Conservation (phyloP, 495 filamentous ascomycete species). For the Xylaria flabelliformis region DNA sequence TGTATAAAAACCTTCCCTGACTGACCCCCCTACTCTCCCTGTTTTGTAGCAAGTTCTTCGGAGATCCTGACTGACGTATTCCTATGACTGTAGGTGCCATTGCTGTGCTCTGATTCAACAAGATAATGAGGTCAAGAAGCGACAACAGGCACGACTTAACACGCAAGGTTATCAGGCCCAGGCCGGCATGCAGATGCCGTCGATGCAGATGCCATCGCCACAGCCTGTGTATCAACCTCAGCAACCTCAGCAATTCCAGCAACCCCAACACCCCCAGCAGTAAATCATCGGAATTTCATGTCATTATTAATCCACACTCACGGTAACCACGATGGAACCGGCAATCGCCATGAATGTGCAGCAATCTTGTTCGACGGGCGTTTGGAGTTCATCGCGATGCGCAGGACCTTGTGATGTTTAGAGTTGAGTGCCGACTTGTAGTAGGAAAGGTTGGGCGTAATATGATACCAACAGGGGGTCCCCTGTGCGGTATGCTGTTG, state of each 20-base stretch:
- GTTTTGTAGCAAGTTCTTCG: not conserved
- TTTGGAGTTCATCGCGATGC: not conserved
- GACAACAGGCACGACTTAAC: slow-evolving; percentile 29
- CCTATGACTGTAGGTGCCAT: slow-evolving; percentile 41
- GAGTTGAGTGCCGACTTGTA: not conserved
- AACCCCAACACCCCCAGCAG: slow-evolving; percentile 10
- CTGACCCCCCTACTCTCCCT: not conserved
- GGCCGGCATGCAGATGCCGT: slow-evolving; percentile 38
- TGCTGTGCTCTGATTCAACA: slow-evolving; percentile 55
- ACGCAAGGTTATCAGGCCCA: slow-evolving; percentile 41
- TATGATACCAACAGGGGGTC: not conserved
- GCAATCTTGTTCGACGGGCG: not conserved
- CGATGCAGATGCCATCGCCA: slow-evolving; percentile 37
- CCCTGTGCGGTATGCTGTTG: not conserved
- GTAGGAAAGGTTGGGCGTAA: not conserved
- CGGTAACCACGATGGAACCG: not conserved
- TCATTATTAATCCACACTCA: not conserved
- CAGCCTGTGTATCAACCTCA: slow-evolving; percentile 30
- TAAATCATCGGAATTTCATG: not conserved
- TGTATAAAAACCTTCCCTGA: not conserved
- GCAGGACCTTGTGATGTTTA: not conserved
- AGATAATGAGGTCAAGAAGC: slow-evolving; percentile 45
- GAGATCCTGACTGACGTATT: not conserved
- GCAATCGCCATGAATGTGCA: not conserved
- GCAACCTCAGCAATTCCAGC: not conserved